Conservation (phyloP, 2,329 filamentous ascomycete genomes). For the Xylariomycetidae sp. region DNA sequence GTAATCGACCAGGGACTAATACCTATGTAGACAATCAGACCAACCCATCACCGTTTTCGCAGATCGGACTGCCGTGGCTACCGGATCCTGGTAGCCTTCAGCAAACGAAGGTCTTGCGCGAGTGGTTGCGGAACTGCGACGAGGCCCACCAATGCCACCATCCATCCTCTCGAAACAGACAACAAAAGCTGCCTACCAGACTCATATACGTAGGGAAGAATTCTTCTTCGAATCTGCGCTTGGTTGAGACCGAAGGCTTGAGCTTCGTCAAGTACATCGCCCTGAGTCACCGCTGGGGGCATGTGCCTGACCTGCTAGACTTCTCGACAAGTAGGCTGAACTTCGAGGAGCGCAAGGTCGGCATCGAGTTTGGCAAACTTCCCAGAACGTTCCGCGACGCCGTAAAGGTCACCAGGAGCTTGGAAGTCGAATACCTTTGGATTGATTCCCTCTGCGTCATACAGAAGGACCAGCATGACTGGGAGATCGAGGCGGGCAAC, state of each 20-base stretch:
- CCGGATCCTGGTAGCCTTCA: not conserved
- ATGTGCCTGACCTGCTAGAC: not conserved
- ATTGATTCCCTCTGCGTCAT: slow-evolving; percentile 1
- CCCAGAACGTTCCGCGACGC: slow-evolving; percentile 1
- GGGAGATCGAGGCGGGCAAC: not conserved
- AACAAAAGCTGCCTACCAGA: not conserved
- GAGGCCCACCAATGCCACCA: not conserved
- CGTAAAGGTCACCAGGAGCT: not conserved
- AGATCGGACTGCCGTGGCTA: not conserved
- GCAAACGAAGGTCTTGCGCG: not conserved
- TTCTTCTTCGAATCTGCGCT: not conserved
- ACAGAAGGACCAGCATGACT: not conserved
- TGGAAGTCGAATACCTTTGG: not conserved
- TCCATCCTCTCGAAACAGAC: too few species aligned
- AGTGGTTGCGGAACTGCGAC: not conserved
- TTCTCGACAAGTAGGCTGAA: not conserved
- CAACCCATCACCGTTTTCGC: not conserved
- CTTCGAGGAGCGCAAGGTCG: not conserved
- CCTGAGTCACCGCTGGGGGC: not conserved
- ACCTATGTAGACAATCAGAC: too few species aligned
- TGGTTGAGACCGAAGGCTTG: not conserved
- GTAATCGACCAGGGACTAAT: too few species aligned
- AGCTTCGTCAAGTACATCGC: not conserved
- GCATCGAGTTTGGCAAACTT: not conserved
- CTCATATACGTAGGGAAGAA: not conserved